Conservation (phyloP, 805 yeast species). For the Saturnispora silvae region DNA sequence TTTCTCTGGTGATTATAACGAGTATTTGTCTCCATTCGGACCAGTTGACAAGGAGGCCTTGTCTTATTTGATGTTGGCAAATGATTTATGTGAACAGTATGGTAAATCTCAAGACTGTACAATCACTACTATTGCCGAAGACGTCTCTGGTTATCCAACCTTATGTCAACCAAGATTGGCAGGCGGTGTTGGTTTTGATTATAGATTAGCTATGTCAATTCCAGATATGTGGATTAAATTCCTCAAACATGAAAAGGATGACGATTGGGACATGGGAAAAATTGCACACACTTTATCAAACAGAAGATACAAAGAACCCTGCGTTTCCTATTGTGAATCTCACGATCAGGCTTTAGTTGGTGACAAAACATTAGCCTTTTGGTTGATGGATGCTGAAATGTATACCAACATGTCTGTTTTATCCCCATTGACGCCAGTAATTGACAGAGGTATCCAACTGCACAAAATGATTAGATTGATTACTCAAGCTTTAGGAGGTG, state of each 20-base stretch:
- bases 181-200: constrained; percentile 93
- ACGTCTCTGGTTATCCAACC: constrained; percentile 96
- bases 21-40: constrained; percentile 66
- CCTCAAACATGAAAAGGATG: constrained; percentile 73
- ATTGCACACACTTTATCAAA: constrained; percentile 78
- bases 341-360: constrained; percentile 98
- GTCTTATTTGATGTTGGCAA: constrained; percentile 84
- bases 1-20: constrained; percentile 87
- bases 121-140: constrained; percentile 82
- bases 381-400: constrained; percentile 99
- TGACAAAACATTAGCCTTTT: constrained; percentile 90
- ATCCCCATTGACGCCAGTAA: constrained; percentile 59
- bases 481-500: constrained; percentile 92
- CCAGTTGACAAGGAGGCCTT: constrained; percentile 83
- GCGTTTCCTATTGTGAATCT: constrained; percentile 87
- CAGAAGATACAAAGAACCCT: constrained; percentile 78
- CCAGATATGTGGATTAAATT: constrained; percentile 99
- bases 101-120: constrained; percentile 22
- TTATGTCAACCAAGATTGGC: constrained; percentile 58
- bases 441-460: constrained; percentile 83
- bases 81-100: constrained; percentile 54
- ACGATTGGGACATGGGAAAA: constrained; percentile 81
- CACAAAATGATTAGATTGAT: constrained; percentile 85
- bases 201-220: constrained; percentile 90
- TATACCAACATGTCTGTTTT: constrained; percentile 86